Conservation (phyloP, 495 filamentous ascomycete genomes). For the Cenococcum geophilum region DNA sequence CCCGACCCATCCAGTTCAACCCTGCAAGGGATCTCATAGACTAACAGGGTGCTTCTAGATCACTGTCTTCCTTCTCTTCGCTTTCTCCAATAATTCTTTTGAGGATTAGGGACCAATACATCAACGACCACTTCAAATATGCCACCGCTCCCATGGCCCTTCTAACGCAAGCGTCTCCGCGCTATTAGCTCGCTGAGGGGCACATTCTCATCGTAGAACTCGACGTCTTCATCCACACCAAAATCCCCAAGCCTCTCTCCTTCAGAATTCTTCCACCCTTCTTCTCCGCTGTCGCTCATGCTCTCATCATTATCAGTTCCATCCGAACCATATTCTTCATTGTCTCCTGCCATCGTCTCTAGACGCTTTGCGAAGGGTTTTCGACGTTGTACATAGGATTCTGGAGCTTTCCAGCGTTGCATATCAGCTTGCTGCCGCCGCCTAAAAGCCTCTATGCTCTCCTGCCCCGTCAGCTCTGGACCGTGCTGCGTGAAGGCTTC, state of each 20-base stretch:
- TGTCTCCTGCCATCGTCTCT: slow-evolving; percentile 28
- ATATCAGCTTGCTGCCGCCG: slow-evolving; percentile 52
- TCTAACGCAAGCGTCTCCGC: not conserved
- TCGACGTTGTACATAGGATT: slow-evolving; percentile 40
- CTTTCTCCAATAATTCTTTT: no score
- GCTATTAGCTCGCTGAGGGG: slow-evolving; percentile 62
- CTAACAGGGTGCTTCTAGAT: no score
- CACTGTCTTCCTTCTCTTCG: no score
- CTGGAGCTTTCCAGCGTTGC: slow-evolving; percentile 36
- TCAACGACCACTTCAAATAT: not conserved
- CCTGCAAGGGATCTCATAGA: no score
- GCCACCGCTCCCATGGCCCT: not conserved
- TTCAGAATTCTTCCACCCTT: slow-evolving; percentile 75
- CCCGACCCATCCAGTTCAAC: no score
- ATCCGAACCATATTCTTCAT: slow-evolving; percentile 42
- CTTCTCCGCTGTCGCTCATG: slow-evolving; percentile 43
- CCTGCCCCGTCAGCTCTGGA: slow-evolving; percentile 2
- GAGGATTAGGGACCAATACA: no score
- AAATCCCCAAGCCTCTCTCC: slow-evolving; percentile 84
- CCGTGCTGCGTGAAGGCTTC: slow-evolving; percentile 19
- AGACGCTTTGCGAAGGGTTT: slow-evolving; percentile 47
- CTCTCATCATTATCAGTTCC: slow-evolving; percentile 36
- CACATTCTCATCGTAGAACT: slow-evolving; percentile 65
- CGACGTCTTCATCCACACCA: slow-evolving; percentile 79
- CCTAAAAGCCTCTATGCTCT: slow-evolving; percentile 48